Percentiles rank a stretch among this genome's conserved stretches.
phyloP scores from a whole-genome alignment of 75 land plant genomes.

The Cupressus sempervirens region DNA sequence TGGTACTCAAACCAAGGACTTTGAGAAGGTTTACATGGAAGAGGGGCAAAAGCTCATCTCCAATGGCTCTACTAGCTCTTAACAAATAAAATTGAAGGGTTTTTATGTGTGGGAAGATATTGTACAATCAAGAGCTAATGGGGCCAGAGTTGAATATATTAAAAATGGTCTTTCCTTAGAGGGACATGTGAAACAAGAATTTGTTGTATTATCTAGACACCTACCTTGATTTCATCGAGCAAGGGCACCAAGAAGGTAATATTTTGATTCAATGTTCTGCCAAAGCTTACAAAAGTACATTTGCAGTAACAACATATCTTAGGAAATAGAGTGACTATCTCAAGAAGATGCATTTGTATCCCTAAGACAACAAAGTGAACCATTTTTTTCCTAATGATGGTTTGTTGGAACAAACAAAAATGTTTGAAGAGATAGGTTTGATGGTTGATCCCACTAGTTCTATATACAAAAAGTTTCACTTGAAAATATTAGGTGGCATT shows the following conservation, averaged over 20 bases:
- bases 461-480: constrained; percentile 78
- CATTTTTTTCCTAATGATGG: constrained; percentile 90
- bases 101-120: constrained; percentile 23
- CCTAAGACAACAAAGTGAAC: constrained; percentile 48
- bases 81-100: constrained; percentile 12
- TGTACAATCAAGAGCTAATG: constrained; percentile 42
- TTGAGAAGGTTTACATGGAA: constrained; percentile 35
- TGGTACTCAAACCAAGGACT: constrained; percentile 34
- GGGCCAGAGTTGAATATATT: constrained; percentile 55
- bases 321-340: constrained; percentile 74
- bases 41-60: background rate
- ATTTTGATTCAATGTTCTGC: constrained; percentile 95
- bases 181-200: constrained; percentile 75
- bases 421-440: constrained; percentile 95
- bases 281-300: constrained; percentile 94
- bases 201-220: constrained; percentile 83
- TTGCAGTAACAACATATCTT: constrained; percentile 84
- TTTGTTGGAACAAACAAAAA: constrained; percentile 89
- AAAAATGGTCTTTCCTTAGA: constrained; percentile 73
- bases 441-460: constrained; percentile 61
- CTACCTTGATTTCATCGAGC: constrained; percentile 82
- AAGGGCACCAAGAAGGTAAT: constrained; percentile 56
- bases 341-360: constrained; percentile 89
- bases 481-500: constrained; percentile 44
- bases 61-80: constrained; percentile 2